These are phyloP conservation scores for Lophium mytilinum DNA, from an alignment of 495 filamentous ascomycete species.

Conservation along the genomic window DNA sequence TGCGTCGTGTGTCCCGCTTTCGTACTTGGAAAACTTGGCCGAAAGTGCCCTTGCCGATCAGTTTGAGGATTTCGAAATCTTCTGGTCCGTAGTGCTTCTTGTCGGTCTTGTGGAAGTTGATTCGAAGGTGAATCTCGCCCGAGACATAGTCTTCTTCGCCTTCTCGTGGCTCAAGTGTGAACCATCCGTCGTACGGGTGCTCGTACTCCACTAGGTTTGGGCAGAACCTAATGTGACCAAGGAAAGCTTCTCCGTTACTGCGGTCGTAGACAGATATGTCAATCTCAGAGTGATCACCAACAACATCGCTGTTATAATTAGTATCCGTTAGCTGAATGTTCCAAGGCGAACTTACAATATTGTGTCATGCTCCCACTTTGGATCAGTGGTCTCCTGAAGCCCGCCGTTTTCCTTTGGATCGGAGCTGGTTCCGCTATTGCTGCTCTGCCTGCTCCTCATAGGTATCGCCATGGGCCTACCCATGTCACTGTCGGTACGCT, in stretches of 20 bases:
- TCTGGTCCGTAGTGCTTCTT: constrained; percentile 92
- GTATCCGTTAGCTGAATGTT: constrained; percentile 6
- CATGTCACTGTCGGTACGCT: constrained; percentile 61
- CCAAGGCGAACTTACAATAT: constrained; percentile 65
- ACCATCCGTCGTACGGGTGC: constrained; percentile 74
- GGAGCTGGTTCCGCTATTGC: constrained; percentile 60
- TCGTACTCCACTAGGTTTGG: constrained; percentile 49
- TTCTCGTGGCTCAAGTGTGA: constrained; percentile 61
- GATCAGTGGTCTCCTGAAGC: constrained; percentile 65
- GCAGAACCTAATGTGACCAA: constrained; percentile 79
- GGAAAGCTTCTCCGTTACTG: constrained; percentile 74
- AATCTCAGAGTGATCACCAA: constrained; percentile 83
- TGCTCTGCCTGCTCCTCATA: constrained; percentile 91
- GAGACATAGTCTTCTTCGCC: constrained; percentile 61
- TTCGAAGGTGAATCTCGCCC: constrained; percentile 84
- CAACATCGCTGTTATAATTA: constrained; percentile 63
- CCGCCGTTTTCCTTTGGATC: constrained; percentile 50
- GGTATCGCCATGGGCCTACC: constrained; percentile 88
- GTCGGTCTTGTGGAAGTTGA: constrained; percentile 80
- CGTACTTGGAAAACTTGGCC: constrained; percentile 99
- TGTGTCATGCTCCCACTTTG: constrained; percentile 92
- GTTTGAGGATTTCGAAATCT: constrained; percentile 89
- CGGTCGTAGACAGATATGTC: constrained; percentile 93
- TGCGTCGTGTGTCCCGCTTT: constrained; percentile 90
- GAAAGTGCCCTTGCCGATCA: constrained; percentile 96